Evolutionary conservation across 768 basidiomycete species (phyloP).

Genomic region (Trametes maxima): DNA sequence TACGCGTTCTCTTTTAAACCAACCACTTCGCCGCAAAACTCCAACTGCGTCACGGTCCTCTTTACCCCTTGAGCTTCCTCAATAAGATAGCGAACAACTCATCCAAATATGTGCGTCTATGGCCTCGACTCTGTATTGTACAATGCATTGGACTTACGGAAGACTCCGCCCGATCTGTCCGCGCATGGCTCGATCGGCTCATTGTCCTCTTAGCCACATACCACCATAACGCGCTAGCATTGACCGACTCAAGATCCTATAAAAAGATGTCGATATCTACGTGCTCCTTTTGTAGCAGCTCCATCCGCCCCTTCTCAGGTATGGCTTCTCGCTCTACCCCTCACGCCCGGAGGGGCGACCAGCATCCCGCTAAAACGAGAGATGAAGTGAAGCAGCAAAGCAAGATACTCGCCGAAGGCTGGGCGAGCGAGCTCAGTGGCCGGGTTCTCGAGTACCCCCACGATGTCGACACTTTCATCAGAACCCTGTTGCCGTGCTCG

Average conservation of each 20-base stretch:
- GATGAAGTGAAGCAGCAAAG: neutral
- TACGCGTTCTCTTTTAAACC: no score
- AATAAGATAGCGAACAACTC: no score
- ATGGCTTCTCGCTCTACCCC: neutral
- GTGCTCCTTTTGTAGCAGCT: neutral
- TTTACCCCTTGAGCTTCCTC: no score
- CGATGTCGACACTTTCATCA: neutral
- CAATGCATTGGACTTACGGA: neutral
- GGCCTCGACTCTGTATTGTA: neutral
- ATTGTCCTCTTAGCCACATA: neutral
- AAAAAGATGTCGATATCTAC: neutral
- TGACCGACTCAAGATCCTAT: neutral
- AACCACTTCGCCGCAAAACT: no score
- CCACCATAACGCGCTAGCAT: neutral
- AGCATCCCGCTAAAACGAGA: neutral
- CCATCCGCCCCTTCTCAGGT: neutral
- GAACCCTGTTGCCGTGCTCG: conserved; percentile 4
- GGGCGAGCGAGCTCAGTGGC: no score
- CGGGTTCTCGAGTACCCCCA: neutral
- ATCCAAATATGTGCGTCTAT: no score
- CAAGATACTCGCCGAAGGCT: neutral
- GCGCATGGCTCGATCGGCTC: neutral
- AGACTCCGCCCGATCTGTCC: neutral
- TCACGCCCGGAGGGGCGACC: neutral
- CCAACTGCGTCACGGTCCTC: no score